These are phyloP conservation scores for Lentinus tigrinus DNA, from an alignment of 768 basidiomycete species.

Conservation along the genomic window DNA sequence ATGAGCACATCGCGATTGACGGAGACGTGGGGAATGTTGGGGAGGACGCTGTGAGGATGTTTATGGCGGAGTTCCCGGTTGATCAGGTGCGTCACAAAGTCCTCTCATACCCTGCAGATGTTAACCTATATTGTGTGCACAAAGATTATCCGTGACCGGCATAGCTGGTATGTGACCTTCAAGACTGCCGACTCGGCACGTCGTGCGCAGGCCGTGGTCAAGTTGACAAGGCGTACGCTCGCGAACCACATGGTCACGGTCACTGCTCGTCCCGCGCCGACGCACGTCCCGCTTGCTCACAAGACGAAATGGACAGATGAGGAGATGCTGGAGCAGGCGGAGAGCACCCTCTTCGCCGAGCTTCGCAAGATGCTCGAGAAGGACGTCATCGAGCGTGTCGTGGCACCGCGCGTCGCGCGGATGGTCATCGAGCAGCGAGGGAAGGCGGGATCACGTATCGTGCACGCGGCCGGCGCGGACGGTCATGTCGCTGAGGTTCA, in stretches of 20 bases:
- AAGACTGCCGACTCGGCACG: conserved; percentile 57
- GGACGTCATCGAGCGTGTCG: conserved; percentile 63
- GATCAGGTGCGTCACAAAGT: conserved; percentile 54
- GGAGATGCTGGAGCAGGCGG: conserved; percentile 55
- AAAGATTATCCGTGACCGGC: conserved; percentile 69
- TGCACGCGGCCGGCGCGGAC: conserved; percentile 15
- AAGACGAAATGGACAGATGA: conserved; percentile 51
- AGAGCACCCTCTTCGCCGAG: conserved; percentile 56
- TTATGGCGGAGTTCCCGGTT: conserved; percentile 70
- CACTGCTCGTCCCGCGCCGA: conserved; percentile 43
- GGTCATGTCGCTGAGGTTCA: conserved; percentile 33
- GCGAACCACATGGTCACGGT: conserved; percentile 60
- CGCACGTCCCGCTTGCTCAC: conserved; percentile 31
- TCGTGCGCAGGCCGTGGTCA: conserved; percentile 66
- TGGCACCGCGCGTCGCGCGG: conserved; percentile 51
- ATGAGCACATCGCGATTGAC: conserved; percentile 65
- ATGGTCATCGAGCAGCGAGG: conserved; percentile 54
- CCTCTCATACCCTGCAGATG: conserved; percentile 10
- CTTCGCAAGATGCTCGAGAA: conserved; percentile 55
- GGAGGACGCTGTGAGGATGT: conserved; percentile 67
- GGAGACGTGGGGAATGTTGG: conserved; percentile 49
- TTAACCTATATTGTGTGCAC: neutral
- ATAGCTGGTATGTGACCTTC: conserved; percentile 85
- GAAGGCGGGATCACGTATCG: conserved; percentile 32
- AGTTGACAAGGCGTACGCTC: conserved; percentile 48